Base-by-base conservation (phyloP, 2,329 filamentous ascomycete species). In the Phyllosticta citrichinensis region DNA sequence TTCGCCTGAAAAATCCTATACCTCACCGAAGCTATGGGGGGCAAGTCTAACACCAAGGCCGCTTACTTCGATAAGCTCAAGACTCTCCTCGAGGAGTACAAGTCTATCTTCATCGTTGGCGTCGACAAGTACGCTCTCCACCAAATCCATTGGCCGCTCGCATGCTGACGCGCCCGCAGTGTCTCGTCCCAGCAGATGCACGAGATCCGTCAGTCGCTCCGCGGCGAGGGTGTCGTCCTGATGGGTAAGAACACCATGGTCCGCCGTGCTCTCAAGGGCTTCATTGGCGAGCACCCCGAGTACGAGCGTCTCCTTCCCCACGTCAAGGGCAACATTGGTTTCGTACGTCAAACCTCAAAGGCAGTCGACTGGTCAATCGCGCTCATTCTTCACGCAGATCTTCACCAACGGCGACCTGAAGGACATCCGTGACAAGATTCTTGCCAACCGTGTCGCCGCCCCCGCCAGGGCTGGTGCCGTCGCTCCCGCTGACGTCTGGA, bases 181-280 rank as follows among this genome's bases (percentile, higher is more conserved):
- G 94, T 99, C 87, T 91, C 88, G 80, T 99, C 94, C 71, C 94
- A 99, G 87, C 95, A 99, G 87, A 99, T 99, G 95, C 94, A 99
- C 90, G 94, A 99, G 87, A 97, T 99, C 80, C 89, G 94, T 79
- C 81, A 87, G 74, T 81, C 90, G 74, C 89, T 99, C 78, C 92
- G 94, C 78, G 88, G 87, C 66, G 81, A 96, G 80, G 92, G 86
- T 80, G 89, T 97, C 71, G 92, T 99, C 72, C 84, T 99, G 81
- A 97, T 97, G 94, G 94, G 92, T 77, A 97, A 97, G 88, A 99
- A 99, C 87, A 99, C 94, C 80, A 99, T 99, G 88, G 88, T 96
- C 76, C 94, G 94, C 79, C 92, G 94, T 83, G 95, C 94, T 73
- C 84, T 99, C 76, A 96, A 93, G 84, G 93, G 89, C 76, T 96